These are phyloP conservation scores for Aspergillus hiratsukae DNA, from an alignment of 2,329 filamentous ascomycete species.

Conservation along the genomic window DNA sequence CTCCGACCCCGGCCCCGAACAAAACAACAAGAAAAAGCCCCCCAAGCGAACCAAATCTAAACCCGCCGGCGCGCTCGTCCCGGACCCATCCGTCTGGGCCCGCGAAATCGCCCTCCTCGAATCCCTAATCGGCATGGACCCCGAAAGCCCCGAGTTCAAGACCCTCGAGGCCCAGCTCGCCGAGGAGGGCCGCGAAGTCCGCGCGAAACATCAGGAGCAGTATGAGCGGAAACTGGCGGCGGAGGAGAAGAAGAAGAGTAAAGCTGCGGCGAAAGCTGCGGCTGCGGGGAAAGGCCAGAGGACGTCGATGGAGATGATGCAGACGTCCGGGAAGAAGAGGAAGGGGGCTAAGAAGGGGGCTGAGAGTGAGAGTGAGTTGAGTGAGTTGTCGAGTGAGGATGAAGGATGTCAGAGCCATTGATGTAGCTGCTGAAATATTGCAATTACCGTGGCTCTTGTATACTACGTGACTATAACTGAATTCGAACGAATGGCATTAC, in stretches of 20 bases:
- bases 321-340: conserved; percentile 13
- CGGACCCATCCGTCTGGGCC: conserved; percentile 84
- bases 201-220: conserved; percentile 71
- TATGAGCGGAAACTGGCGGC: conserved; percentile 69
- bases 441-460: background rate
- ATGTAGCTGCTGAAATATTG: background rate
- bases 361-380: background rate
- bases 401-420: conserved; percentile 18
- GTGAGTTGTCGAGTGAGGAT: conserved; percentile 11
- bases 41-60: conserved; percentile 7
- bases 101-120: conserved; percentile 93
- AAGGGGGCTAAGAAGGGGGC: conserved; percentile 4
- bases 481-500: background rate
- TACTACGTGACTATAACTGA: background rate
- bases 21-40: conserved; percentile 18
- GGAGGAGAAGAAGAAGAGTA: conserved; percentile 46
- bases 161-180: conserved; percentile 61
- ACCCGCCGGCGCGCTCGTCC: conserved; percentile 38
- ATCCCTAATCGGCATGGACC: conserved; percentile 77
- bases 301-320: conserved; percentile 33
- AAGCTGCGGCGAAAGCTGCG: conserved; percentile 36
- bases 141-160: conserved; percentile 67
- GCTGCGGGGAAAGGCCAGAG: conserved; percentile 27
- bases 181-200: conserved; percentile 64
- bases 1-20: conserved; percentile 10